These are phyloP conservation scores for Citrullus colocynthis DNA, from an alignment of 306 rosid species.

Conservation along the genomic window DNA sequence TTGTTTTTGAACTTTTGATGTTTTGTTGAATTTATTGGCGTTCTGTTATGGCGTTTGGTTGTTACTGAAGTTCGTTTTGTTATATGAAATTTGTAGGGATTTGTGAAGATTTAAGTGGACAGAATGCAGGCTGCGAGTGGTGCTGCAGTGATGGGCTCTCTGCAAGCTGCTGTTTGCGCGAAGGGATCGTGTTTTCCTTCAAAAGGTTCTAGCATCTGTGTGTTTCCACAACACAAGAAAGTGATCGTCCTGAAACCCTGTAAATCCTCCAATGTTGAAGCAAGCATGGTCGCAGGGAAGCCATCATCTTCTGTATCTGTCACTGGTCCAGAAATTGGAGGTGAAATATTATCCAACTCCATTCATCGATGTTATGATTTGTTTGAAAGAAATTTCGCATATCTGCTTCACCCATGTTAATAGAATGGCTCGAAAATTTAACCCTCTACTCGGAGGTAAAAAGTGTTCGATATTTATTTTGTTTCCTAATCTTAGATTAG, in stretches of 20 bases:
- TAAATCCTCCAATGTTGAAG: slow-evolving; percentile 35
- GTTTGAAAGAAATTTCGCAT: not conserved
- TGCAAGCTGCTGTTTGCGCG: slow-evolving; percentile 42
- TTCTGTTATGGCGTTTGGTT: not conserved
- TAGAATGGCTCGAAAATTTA: not conserved
- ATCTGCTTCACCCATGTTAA: not conserved
- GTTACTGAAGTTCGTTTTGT: not conserved
- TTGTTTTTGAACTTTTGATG: not conserved
- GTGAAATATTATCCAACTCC: slow-evolving; percentile 15
- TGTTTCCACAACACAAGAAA: slow-evolving; percentile 23
- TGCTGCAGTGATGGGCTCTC: slow-evolving; percentile 41
- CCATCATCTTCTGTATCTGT: slow-evolving; percentile 28
- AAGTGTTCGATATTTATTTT: not conserved
- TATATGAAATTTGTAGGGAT: not conserved
- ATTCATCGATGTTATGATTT: not conserved
- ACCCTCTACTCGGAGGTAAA: not conserved
- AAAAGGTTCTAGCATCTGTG: slow-evolving; percentile 18
- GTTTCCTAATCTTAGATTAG: not conserved
- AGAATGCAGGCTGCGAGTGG: slow-evolving; percentile 41
- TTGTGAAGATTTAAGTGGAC: not conserved
- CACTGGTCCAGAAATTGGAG: slow-evolving; percentile 46
- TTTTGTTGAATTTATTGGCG: not conserved
- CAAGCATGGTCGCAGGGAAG: slow-evolving; percentile 40
- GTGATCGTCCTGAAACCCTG: slow-evolving; percentile 23
- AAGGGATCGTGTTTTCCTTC: slow-evolving; percentile 26